Base-by-base conservation (phyloP, 139 green algal genomes). In the Tetratostichococcus sp. region DNA sequence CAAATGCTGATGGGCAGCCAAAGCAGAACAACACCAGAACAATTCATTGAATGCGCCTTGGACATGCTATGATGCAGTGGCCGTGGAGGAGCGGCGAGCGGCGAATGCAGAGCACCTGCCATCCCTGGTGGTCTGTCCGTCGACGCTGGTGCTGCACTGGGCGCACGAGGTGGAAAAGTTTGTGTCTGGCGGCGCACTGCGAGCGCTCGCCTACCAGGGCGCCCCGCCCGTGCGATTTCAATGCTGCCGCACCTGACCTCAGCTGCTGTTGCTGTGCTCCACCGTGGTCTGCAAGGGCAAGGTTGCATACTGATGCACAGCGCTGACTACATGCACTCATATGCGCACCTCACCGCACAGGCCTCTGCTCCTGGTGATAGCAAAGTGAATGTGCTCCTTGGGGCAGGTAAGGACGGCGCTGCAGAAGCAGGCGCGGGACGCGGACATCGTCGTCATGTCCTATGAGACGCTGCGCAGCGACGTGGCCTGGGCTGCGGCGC, bases 111-210 rank as follows among this genome's bases (percentile, higher is more conserved):
- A 76, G 26, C 81, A 59, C 11, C 69, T 87, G 30, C 86, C 90
- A 6, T 93, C 85, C 30, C 81, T 98, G 50, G 86, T 99, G 0
- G 89, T 98, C 2, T 98, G 95, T 82, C 95, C 95, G 19, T 82
- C 94, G 43, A 98, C 94, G 11, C 86, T 99, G 16, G 93, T 98
- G 23, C 85, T 79, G 1, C 94, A 98, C 84, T 99, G 95, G 95
- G 86, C 84, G n/a, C 86, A 93, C 59, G 94, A 98, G 75, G 84
- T 96, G 0, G 70, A 71, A 6, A 89, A 89, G 75, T 97, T 92
- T 76, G 78, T 97, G 32, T 82, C 80, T 35, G 25, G 65, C 1
- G 70, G 76, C 11, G 80, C 82, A 6, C 75, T 97, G 70, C 74
- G 78, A 5, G 74, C 87, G 14, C 59, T 97, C 73, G 65, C 83